Base-by-base conservation (phyloP, 2,329 filamentous ascomycete genomes). In the Diaporthe sp. region DNA sequence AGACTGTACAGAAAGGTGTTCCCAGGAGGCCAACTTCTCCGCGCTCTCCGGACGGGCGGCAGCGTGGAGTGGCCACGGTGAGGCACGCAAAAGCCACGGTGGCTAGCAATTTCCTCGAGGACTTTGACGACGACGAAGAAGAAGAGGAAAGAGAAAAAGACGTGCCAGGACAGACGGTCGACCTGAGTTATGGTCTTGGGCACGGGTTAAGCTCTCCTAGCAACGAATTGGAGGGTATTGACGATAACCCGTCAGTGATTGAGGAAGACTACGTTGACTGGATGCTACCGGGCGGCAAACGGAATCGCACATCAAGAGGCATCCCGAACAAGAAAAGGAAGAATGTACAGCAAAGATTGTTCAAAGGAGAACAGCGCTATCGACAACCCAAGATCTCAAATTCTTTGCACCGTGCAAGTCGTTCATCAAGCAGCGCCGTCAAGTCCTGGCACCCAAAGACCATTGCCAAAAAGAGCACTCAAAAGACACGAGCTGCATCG, bases 181-280 rank as follows among this genome's bases (percentile, higher is more conserved):
- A 42, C 8, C 47, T 25, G 28, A 22, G 8, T 12, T 31, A 47
- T 55, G 28, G 17, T 20, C 8, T 37, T 20, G 55, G 28, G 9
- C 13, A 70, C 28, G 42, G 60, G 60, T 25, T 8, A 28, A 58
- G 44, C 37, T 37, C 49, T 25, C 57, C 34, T 72, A 13, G 34
- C 49, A 53, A 74, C 12, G 22, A 51, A 9, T 22, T 72, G 0
- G 76, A 78, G 22, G 77, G 77, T 17, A 68, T 78, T 57, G 78
- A 79, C 22, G 65, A 77, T 37, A 77, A 73, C 34, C 76, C 76
- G 2, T 86, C 85, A 4, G 84, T 82, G 12, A 80, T 90, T 44
- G 90, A 92, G 78, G 88, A 90, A 37, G 85, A 91, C 72, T 79
- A 81, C 15, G 85, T 92, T 53, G 89, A 91, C 77, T 82, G 80